These are phyloP conservation scores for Leccinum boreale DNA, from an alignment of 768 basidiomycete genomes.

Conservation along the genomic window DNA sequence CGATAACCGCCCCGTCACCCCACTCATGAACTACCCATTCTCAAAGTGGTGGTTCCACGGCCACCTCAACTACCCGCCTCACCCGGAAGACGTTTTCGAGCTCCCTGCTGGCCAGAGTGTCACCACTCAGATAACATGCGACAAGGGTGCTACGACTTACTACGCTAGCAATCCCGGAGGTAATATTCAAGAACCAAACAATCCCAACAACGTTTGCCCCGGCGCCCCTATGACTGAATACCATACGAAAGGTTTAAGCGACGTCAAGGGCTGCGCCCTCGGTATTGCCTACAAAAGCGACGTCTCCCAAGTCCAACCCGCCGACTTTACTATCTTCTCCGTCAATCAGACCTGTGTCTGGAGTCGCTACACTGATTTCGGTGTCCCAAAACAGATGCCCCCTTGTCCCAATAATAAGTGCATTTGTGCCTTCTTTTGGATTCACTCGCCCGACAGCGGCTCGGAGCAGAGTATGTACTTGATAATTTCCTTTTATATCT, in stretches of 20 bases:
- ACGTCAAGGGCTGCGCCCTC: conserved; percentile 62
- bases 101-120: conserved; percentile 56
- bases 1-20: conserved; percentile 60
- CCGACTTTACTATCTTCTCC: conserved; percentile 70
- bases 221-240: conserved; percentile 40
- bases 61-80: conserved; percentile 57
- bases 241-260: conserved; percentile 54
- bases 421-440: conserved; percentile 73
- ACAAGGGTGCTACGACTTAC: conserved; percentile 59
- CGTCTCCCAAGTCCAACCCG: conserved; percentile 52
- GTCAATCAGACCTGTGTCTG: conserved; percentile 77
- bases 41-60: conserved; percentile 60
- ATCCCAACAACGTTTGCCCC: conserved; percentile 54
- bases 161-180: conserved; percentile 52
- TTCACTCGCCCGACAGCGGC: conserved; percentile 58
- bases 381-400: conserved; percentile 66
- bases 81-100: conserved; percentile 52
- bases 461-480: conserved; percentile 57
- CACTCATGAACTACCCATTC: conserved; percentile 38
- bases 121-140: conserved; percentile 53
- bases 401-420: conserved; percentile 63
- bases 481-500: not conserved
- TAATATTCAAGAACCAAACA: conserved; percentile 44
- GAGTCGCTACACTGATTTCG: conserved; percentile 65
- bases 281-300: conserved; percentile 77